Evolutionary conservation across 305 asterid species (phyloP), one percentile per base, ranked within the genome.

Genomic region (Rubia balearica): DNA sequence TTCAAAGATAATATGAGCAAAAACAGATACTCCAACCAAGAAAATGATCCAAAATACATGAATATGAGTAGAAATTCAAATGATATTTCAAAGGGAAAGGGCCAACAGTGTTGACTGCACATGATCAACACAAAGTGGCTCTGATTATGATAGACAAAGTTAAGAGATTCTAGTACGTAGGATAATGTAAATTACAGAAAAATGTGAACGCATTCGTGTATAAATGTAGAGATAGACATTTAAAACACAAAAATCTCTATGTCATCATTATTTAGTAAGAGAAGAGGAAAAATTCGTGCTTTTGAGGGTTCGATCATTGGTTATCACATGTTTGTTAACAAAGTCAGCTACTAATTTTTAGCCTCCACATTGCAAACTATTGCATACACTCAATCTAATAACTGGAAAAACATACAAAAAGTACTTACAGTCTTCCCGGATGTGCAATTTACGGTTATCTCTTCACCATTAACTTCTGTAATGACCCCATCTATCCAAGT

Each of bases 401-500:
- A 61, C 36, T 36, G 62, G 45, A 68, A 65, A 57, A 11, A n/a
- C 24, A 65, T 12, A 33, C 30, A 68, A 60, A 66, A 76, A 17
- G 73, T 71, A 81, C 97, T 80, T 81, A 94, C 99, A 14, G 81
- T 83, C 83, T 85, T 80, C 74, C 88, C 98, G 40, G 94, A 87
- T 65, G 93, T 74, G 78, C 87, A 84, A 74, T 76, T 68, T 71
- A 94, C 83, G 81, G 77, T 84, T 79, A 91, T 71, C 78, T 87
- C 90, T 75, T 84, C 89, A 42, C 81, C 91, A 70, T 90, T 84
- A 71, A 88, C 79, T 82, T 86, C 93, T 40, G 78, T 69, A 77
- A 87, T 92, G 40, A 80, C 88, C 74, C 96, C 99, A 78, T 94
- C 99, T 81, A 87, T 51, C 99, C 99, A 94, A 70, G 95, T 94